Evolutionary conservation across 768 basidiomycete species (phyloP).

Genomic region (Pleurotus pulmonarius): DNA sequence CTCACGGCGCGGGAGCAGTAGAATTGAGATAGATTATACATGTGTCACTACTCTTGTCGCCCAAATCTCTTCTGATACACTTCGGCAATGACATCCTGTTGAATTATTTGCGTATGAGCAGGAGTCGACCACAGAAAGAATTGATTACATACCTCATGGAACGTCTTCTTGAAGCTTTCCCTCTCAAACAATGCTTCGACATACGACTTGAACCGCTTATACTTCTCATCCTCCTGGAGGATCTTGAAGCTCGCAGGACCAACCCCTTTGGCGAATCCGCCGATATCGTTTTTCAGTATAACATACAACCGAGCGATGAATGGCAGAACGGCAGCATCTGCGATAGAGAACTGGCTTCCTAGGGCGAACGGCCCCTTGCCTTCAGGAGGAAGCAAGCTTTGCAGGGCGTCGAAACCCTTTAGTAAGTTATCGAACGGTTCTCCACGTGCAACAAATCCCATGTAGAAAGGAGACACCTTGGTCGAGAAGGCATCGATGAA

Average conservation of each 20-base stretch:
- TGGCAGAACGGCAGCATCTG: conserved; percentile 58
- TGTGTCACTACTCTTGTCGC: too few relatives aligned
- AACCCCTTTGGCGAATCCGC: conserved; percentile 43
- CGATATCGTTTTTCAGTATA: conserved; percentile 44
- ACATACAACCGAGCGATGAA: conserved; percentile 53
- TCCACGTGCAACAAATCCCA: conserved; percentile 31
- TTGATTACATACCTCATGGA: conserved; percentile 40
- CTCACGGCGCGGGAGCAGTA: too few relatives aligned
- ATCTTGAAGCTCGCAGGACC: conserved; percentile 40
- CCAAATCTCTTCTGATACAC: neutral
- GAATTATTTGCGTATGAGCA: neutral
- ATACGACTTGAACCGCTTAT: conserved; percentile 48
- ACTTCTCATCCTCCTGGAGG: conserved; percentile 41
- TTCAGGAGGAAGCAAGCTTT: conserved; percentile 43
- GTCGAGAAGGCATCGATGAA: conserved; percentile 54
- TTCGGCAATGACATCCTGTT: neutral
- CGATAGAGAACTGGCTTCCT: conserved; percentile 50
- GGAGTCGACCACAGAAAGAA: neutral
- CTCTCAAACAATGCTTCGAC: conserved; percentile 41
- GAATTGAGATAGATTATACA: too few relatives aligned
- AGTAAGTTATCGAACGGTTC: conserved; percentile 38
- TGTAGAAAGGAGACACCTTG: conserved; percentile 38
- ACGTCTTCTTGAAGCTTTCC: conserved; percentile 53
- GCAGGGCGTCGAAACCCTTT: conserved; percentile 40
- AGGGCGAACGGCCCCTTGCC: conserved; percentile 36